Percentiles rank a stretch among this genome's conserved stretches.
These are phyloP conservation scores for Aeschynomene evenia DNA, from an alignment of 306 rosid genomes.

Conservation along the genomic window DNA sequence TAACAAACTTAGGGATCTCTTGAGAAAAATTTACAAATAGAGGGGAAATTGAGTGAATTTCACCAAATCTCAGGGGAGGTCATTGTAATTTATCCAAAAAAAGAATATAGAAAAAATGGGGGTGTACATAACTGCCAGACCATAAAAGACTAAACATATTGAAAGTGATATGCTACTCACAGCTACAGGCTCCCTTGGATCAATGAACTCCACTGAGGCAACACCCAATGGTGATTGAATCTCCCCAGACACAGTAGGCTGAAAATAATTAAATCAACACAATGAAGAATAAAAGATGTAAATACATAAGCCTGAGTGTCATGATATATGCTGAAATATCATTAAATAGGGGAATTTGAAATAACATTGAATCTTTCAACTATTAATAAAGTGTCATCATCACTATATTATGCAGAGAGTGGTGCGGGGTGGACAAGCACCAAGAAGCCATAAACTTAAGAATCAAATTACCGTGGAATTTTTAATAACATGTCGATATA, in stretches of 20 bases:
- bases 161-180: conserved; percentile 41
- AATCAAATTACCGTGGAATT: not conserved
- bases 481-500: not conserved
- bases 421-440: not conserved
- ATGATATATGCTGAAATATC: not conserved
- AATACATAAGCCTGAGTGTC: not conserved
- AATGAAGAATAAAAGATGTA: not conserved
- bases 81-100: too few relatives aligned
- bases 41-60: too few relatives aligned
- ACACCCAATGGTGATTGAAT: conserved; percentile 91
- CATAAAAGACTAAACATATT: conserved; percentile 1
- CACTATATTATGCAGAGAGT: not conserved
- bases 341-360: conserved; percentile 6
- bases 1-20: too few relatives aligned
- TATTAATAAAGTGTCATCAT: not conserved
- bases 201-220: conserved; percentile 86
- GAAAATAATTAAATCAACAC: conserved; percentile 24
- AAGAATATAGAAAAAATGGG: not conserved
- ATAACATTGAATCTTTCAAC: conserved; percentile 2
- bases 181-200: conserved; percentile 91
- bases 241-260: conserved; percentile 85
- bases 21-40: too few relatives aligned
- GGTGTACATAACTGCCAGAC: not conserved
- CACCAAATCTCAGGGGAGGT: too few relatives aligned
- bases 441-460: not conserved